Base-by-base conservation (phyloP, 2,329 filamentous ascomycete genomes). In the Neopestalotiopsis sp. region DNA sequence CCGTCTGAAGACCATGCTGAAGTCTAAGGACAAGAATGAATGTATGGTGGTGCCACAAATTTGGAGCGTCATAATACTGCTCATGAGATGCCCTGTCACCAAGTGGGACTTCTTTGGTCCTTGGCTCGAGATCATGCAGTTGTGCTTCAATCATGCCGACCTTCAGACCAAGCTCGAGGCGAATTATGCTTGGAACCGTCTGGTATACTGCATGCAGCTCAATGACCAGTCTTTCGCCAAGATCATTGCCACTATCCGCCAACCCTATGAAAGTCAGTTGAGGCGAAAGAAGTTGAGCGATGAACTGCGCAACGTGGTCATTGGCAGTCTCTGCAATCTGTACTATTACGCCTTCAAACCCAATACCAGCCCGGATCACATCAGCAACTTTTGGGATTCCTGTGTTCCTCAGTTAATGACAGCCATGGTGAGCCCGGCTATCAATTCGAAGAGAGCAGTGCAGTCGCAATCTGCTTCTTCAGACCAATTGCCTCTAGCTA, bases 291-390 rank as follows among this genome's bases (percentile, higher is more conserved):
- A 89, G 74, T 83, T 88, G 58, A 83, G 84, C 24, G 86, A 90
- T 40, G 85, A 90, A 67, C 85, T 91, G 7, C 87, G 85, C 68
- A 84, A 81, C 69, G 82, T 84, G 1, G 85, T 90, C 13, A 75
- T 95, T 56, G 90, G 90, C 13, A 92, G 92, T 67, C 90, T 97
- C 68, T 92, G 92, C 79, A 94, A 91, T 67, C 85, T 98, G 1
- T 87, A 94, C 12, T 97, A 97, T 78, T 97, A 97, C 77, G 85
- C 90, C 2, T 90, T 97, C 75, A 91, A 90, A 67, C 95, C 95
- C 1, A 88, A 87, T 13, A 87, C 90, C 14, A 86, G 89, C 10
- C 81, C 85, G 52, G 82, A 86, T n/a, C 88, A 94, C 68, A 84
- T 94, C 2, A 93, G 97, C 72, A 81, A 85, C 1, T 91, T 92